Conservation (phyloP, 2,329 filamentous ascomycete genomes). For the Geosmithia morbida region DNA sequence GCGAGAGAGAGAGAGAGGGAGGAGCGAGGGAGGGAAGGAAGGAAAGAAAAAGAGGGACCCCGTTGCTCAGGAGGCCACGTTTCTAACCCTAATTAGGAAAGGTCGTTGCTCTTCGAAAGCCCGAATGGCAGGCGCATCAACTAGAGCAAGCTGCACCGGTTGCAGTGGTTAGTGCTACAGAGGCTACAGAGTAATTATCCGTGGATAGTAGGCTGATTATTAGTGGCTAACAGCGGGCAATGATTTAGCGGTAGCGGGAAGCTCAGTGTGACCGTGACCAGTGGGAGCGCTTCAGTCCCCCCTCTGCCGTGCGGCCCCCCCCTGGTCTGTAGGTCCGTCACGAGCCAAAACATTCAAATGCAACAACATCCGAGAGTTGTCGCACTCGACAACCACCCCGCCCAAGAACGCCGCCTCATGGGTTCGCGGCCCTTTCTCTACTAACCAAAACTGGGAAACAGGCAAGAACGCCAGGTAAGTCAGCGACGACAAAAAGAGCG, state of each 20-base stretch:
- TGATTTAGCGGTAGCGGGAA: too few species aligned
- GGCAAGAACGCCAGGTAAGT: constrained; percentile 1
- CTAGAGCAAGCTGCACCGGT: too few species aligned
- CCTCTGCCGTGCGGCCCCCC: background rate
- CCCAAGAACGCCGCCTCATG: constrained; percentile 1
- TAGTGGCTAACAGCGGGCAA: too few species aligned
- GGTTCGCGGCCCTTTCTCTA: constrained; percentile 2
- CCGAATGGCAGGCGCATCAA: constrained; percentile 5
- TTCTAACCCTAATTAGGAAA: constrained; percentile 1
- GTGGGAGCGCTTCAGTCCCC: too few species aligned
- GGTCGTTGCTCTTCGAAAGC: constrained; percentile 1
- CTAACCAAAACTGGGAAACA: background rate
- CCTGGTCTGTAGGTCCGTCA: constrained; percentile 7
- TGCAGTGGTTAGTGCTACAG: too few species aligned
- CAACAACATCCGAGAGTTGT: constrained; percentile 3
- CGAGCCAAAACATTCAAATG: constrained; percentile 11
- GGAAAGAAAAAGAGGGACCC: background rate
- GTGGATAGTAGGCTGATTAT: too few species aligned
- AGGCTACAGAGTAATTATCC: too few species aligned
- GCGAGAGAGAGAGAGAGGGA: background rate
- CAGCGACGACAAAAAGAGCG: background rate
- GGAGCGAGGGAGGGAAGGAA: background rate
- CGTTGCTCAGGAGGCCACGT: constrained; percentile 1
- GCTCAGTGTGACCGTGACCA: too few species aligned
- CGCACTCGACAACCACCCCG: background rate